Conservation (phyloP, 768 basidiomycete genomes). For the Rhodocollybia butyracea region DNA sequence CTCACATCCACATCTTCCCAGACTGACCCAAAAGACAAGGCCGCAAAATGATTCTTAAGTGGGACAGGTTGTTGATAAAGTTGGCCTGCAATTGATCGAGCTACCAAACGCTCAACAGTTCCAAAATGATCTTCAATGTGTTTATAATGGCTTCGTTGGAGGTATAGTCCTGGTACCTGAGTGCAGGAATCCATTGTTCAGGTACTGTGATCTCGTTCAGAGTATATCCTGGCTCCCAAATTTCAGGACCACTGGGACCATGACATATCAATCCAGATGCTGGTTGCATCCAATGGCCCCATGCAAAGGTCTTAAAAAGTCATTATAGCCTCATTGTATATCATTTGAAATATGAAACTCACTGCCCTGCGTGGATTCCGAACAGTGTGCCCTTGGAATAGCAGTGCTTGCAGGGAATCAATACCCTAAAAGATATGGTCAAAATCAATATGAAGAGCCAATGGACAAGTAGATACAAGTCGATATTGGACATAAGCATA, state of each 20-base stretch:
- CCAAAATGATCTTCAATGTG: background rate
- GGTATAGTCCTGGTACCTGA: background rate
- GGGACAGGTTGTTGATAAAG: too few relatives aligned
- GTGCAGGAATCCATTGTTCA: background rate
- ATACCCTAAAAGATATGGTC: background rate
- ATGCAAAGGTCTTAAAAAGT: background rate
- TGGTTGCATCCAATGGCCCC: background rate
- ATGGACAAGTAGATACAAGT: background rate
- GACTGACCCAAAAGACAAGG: background rate
- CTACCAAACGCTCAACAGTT: background rate
- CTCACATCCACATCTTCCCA: background rate
- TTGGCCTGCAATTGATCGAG: too few relatives aligned
- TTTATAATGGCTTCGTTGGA: background rate
- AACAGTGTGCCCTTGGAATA: too few relatives aligned
- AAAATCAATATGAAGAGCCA: background rate
- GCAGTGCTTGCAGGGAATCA: background rate
- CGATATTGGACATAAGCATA: background rate
- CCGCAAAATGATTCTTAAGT: too few relatives aligned
- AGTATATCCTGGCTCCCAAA: background rate
- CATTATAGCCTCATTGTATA: background rate
- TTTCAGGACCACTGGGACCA: background rate
- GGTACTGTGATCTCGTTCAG: background rate
- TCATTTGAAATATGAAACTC: background rate
- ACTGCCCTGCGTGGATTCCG: too few relatives aligned
- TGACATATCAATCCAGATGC: background rate